Percentiles rank a stretch among this genome's conserved stretches.
Conservation (phyloP, 306 rosid genomes). For the Carpinus viminea region DNA sequence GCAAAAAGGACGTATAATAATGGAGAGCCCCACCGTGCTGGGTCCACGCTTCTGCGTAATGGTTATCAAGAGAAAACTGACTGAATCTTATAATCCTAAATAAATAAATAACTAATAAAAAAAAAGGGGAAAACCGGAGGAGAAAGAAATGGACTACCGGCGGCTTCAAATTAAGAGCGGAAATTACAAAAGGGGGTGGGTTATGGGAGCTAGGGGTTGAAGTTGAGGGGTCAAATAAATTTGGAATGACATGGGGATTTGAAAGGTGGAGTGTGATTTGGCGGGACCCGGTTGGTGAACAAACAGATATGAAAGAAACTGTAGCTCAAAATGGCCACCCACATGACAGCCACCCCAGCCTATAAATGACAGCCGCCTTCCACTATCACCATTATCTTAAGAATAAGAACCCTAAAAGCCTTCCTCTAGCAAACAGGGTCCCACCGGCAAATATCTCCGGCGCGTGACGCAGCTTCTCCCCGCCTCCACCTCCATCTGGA, state of each 20-base stretch:
- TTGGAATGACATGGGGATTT: slow-evolving; percentile 1
- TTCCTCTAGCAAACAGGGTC: too few species aligned
- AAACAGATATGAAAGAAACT: slow-evolving; percentile 34
- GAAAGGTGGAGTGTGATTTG: slow-evolving; percentile 29
- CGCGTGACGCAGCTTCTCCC: too few species aligned
- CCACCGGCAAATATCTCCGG: too few species aligned
- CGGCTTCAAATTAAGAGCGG: slow-evolving; percentile 32
- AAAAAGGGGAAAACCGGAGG: too few species aligned
- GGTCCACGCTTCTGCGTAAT: slow-evolving; percentile 31
- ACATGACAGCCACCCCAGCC: slow-evolving; percentile 3
- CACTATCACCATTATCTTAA: slow-evolving; percentile 17
- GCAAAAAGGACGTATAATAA: slow-evolving; percentile 33
- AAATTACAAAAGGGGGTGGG: slow-evolving; percentile 2
- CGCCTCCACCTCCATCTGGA: too few species aligned
- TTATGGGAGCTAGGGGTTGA: background rate
- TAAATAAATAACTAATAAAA: background rate
- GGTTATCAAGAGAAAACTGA: slow-evolving; percentile 1
- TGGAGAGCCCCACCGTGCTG: slow-evolving; percentile 29
- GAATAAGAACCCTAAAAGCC: too few species aligned
- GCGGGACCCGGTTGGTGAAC: slow-evolving; percentile 63
- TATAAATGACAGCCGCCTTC: slow-evolving; percentile 45
- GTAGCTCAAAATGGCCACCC: slow-evolving; percentile 29
- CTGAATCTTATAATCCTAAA: slow-evolving; percentile 7
- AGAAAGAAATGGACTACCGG: slow-evolving; percentile 37
- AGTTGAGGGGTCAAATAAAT: slow-evolving; percentile 1